Evolutionary conservation across 1,284 basidiomycete species (phyloP), one percentile per base, ranked within the genome.

Genomic region (Wallemia hederae): DNA sequence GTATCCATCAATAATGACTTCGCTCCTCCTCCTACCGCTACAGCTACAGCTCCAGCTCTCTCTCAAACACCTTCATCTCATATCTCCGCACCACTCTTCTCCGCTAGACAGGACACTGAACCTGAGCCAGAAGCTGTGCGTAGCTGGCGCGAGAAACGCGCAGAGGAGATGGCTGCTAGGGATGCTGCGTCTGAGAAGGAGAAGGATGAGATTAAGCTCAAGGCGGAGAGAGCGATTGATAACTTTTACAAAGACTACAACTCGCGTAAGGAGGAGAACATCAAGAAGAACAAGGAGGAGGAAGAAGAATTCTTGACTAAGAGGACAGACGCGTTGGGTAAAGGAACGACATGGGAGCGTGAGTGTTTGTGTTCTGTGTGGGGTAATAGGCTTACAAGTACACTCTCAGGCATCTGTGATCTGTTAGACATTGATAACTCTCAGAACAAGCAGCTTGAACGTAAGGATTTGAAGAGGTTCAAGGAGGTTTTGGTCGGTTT

Each of bases 201-300:
- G 39, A 49, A 49, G 39, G 39, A 49, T 7, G 88, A 92, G 68
- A 87, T 83, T 59, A 81, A 90, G 66, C 77, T 79, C 60, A 85
- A 82, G 70, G 94, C 94, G 24, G 90, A 97, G 71, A 80, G 82
- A 66, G 78, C 85, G 27, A 96, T 98, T 65, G 94, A 98, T 72
- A 79, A 84, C 67, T 98, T 97, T 71, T 98, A 98, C 71, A 87
- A 89, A 68, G 81, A 87, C 61, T 97, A 98, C 71, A 80, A 89
- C 61, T 76, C 78, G 64, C 84, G 87, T 74, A 96, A 94, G 75
- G 88, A 92, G 74, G 80, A 80, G 69, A 85, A 81, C 67, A 97
- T 99, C 67, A 76, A 83, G 59, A 82, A 90, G 71, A 99, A 98
- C 78, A 98, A 98, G 89, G 9, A 49, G 19, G 39, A 49, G 11